These are phyloP conservation scores for Rutstroemia sp. DNA, from an alignment of 2,329 filamentous ascomycete genomes.

Conservation along the genomic window DNA sequence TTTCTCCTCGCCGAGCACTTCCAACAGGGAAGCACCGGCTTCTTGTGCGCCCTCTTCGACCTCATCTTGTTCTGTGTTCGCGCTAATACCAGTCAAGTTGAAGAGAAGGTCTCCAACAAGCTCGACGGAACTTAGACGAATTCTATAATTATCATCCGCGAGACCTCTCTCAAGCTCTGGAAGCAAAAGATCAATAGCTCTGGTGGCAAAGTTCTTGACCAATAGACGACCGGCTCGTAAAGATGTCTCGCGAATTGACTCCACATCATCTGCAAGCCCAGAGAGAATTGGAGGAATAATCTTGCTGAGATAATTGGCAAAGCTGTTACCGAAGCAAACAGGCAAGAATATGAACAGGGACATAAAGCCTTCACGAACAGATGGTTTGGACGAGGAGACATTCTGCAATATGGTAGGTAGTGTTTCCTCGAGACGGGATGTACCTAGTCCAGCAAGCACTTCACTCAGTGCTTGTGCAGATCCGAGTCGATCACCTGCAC, in stretches of 20 bases:
- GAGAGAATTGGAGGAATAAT: slow-evolving; percentile 94
- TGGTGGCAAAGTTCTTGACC: slow-evolving; percentile 96
- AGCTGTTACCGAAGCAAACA: slow-evolving; percentile 98
- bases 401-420: slow-evolving; percentile 95
- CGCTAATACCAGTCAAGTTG: slow-evolving; percentile 91
- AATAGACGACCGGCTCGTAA: slow-evolving; percentile 86
- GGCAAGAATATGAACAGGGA: slow-evolving; percentile 98
- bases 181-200: slow-evolving; percentile 86
- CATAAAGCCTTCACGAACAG: slow-evolving; percentile 98
- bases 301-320: slow-evolving; percentile 87
- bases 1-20: slow-evolving; percentile 91
- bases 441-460: slow-evolving; percentile 91
- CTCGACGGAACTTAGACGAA: slow-evolving; percentile 96
- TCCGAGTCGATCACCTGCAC: slow-evolving; percentile 89
- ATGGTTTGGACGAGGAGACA: slow-evolving; percentile 80
- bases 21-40: slow-evolving; percentile 85
- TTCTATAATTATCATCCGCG: slow-evolving; percentile 95
- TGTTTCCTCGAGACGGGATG: slow-evolving; percentile 86
- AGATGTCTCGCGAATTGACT: slow-evolving; percentile 95
- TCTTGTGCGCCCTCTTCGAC: slow-evolving; percentile 75
- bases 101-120: slow-evolving; percentile 94
- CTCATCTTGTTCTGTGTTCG: slow-evolving; percentile 70
- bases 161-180: slow-evolving; percentile 93
- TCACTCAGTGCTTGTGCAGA: slow-evolving; percentile 95
- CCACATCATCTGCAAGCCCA: slow-evolving; percentile 90